These are phyloP conservation scores for Tolypocladium album DNA, from an alignment of 2,329 filamentous ascomycete genomes.

Conservation along the genomic window DNA sequence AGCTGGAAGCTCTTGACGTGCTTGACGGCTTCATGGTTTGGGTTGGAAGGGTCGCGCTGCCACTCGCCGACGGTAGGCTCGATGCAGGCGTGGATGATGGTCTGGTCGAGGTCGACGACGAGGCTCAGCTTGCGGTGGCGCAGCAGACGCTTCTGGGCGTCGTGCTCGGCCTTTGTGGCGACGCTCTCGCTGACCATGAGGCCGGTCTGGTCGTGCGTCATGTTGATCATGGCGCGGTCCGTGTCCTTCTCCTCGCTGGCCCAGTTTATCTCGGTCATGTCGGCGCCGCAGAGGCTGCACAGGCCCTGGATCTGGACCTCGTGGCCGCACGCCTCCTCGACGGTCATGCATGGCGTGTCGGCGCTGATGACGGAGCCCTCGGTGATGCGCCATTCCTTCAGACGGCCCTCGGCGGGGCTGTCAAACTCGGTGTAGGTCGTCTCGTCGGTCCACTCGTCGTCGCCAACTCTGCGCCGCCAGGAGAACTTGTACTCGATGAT, in stretches of 20 bases:
- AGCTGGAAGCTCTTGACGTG: constrained; percentile 85
- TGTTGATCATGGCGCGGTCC: constrained; percentile 83
- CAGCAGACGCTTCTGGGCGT: constrained; percentile 74
- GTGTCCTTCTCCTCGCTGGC: constrained; percentile 70
- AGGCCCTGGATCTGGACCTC: constrained; percentile 84
- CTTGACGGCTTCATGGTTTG: constrained; percentile 84
- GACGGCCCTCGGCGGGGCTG: constrained; percentile 69
- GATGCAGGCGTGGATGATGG: constrained; percentile 95
- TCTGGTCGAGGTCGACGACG: constrained; percentile 95
- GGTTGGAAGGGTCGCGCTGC: constrained; percentile 79
- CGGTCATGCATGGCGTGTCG: constrained; percentile 54
- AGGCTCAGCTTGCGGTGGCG: constrained; percentile 76
- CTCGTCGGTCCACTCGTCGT: constrained; percentile 48
- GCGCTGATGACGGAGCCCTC: constrained; percentile 53
- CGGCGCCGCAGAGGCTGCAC: constrained; percentile 85
- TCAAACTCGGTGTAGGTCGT: constrained; percentile 70
- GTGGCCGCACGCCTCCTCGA: constrained; percentile 87
- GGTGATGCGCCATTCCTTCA: constrained; percentile 66
- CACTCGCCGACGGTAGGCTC: constrained; percentile 94
- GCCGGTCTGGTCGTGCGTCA: constrained; percentile 83
- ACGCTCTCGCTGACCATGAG: constrained; percentile 77
- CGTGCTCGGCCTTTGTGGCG: constrained; percentile 72
- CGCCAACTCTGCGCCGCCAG: constrained; percentile 65
- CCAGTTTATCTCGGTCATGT: constrained; percentile 88
- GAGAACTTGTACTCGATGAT: constrained; percentile 84